A percentile compares a stretch with the other conserved stretches of the same genome.
phyloP scores from a whole-genome alignment of 1,284 basidiomycete genomes.

The Rhodotorula sp. region DNA sequence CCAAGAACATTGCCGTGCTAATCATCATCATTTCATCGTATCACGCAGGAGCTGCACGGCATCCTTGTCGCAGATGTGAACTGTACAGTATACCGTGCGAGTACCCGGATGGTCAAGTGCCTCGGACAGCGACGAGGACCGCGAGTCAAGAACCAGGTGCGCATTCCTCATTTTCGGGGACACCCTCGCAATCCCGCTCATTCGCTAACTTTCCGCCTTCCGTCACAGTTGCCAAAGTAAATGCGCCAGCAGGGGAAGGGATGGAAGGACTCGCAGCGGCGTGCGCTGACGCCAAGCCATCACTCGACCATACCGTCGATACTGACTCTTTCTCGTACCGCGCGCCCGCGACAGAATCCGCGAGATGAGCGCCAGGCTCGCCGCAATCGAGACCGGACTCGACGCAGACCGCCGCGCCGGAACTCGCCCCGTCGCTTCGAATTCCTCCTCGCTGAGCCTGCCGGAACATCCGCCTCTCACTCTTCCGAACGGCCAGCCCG shows the following conservation, averaged over 20 bases:
- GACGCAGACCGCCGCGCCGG: conserved; percentile 19
- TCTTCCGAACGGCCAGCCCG: not conserved
- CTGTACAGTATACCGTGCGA: conserved; percentile 23
- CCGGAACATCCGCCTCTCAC: not conserved
- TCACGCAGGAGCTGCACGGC: not conserved
- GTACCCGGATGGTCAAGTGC: conserved; percentile 22
- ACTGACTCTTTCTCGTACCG: not conserved
- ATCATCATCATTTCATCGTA: not conserved
- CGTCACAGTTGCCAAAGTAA: not conserved
- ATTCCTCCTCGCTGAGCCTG: conserved; percentile 2
- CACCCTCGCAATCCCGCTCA: too few species aligned
- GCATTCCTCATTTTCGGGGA: too few species aligned
- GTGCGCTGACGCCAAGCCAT: not conserved
- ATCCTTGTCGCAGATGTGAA: conserved; percentile 30
- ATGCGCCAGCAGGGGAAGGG: not conserved
- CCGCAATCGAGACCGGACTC: conserved; percentile 30
- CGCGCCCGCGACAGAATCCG: conserved; percentile 11
- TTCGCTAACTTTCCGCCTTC: too few species aligned
- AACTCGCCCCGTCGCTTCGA: not conserved
- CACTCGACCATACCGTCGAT: not conserved
- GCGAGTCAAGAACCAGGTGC: too few species aligned
- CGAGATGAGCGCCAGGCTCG: conserved; percentile 30
- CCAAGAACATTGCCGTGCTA: not conserved
- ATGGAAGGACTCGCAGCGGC: not conserved
- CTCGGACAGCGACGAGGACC: conserved; percentile 6